Evolutionary conservation across 2,329 filamentous ascomycete species (phyloP).

Genomic region (Cladosporium cucumerinum): DNA sequence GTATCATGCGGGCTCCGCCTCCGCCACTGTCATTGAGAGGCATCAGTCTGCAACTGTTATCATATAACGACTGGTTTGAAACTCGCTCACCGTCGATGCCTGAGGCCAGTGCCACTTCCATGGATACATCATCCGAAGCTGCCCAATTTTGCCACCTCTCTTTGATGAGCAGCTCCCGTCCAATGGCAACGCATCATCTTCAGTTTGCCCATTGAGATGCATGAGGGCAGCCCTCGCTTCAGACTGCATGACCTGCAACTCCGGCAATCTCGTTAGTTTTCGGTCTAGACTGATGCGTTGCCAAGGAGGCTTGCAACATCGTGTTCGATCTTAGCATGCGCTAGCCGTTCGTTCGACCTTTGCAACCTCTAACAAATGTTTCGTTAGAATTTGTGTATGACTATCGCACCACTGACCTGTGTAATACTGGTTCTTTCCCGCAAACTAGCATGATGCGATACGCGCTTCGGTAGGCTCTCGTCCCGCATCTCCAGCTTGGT

Average conservation of each 20-base stretch:
- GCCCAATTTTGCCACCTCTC: not conserved
- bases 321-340: not conserved
- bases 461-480: not conserved
- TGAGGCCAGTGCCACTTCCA: not conserved
- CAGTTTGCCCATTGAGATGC: not conserved
- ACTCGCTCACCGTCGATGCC: not conserved
- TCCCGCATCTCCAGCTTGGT: slow-evolving; percentile 4
- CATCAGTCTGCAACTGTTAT: not conserved
- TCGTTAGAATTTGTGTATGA: not conserved
- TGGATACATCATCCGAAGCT: not conserved
- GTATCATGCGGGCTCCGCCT: not conserved
- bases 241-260: not conserved
- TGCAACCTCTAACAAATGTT: not conserved
- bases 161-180: not conserved
- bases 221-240: not conserved
- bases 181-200: not conserved
- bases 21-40: not conserved
- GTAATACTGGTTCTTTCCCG: not conserved
- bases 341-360: not conserved
- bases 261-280: not conserved
- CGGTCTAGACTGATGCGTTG: not conserved
- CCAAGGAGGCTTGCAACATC: not conserved
- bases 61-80: not conserved
- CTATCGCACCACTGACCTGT: not conserved
- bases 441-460: not conserved